These are phyloP conservation scores for Penicillium sp. DNA, from an alignment of 2,329 filamentous ascomycete genomes.

Conservation along the genomic window DNA sequence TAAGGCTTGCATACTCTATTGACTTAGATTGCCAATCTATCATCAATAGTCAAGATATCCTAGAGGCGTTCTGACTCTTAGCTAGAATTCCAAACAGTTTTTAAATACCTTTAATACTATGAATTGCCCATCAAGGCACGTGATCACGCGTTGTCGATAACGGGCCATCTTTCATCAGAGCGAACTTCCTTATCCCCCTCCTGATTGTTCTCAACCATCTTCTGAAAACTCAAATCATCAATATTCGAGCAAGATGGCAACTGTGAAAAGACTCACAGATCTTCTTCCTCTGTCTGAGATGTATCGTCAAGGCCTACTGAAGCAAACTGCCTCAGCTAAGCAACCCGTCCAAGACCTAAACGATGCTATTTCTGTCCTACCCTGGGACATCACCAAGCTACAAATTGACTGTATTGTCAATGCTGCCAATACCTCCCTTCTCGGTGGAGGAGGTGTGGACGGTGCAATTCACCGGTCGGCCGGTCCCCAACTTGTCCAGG, in stretches of 20 bases:
- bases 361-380: slow-evolving; percentile 58
- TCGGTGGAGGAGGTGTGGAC: slow-evolving; percentile 86
- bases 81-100: no score
- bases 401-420: slow-evolving; percentile 82
- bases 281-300: slow-evolving; percentile 50
- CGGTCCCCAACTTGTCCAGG: slow-evolving; percentile 59
- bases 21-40: no score
- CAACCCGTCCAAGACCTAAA: slow-evolving; percentile 47
- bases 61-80: no score
- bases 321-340: slow-evolving; percentile 25
- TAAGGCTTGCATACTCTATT: no score
- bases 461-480: slow-evolving; percentile 82
- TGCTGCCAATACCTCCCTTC: slow-evolving; percentile 72
- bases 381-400: slow-evolving; percentile 76
- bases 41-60: no score
- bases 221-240: background rate
- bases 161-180: no score
- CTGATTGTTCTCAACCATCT: background rate
- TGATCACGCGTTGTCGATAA: background rate
- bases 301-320: slow-evolving; percentile 55
- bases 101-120: background rate
- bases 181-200: background rate
- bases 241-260: slow-evolving; percentile 21
- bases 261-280: slow-evolving; percentile 26
- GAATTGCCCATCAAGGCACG: background rate